These are phyloP conservation scores for Penicillium sp. DNA, from an alignment of 2,329 filamentous ascomycete genomes.

Conservation along the genomic window DNA sequence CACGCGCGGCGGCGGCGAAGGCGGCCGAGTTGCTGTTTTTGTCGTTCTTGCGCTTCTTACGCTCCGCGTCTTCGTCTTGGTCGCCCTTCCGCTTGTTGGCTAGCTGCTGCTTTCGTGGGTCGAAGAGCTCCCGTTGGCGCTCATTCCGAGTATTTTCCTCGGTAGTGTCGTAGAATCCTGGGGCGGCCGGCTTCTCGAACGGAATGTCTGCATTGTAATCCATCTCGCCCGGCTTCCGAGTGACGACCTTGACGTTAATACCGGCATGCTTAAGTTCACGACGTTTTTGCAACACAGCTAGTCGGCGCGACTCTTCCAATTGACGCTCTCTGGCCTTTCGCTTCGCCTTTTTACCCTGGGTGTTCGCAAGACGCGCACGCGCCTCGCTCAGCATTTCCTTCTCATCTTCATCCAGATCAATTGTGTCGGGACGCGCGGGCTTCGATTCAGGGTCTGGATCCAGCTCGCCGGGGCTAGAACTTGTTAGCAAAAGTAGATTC, in stretches of 20 bases:
- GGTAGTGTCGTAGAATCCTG: slow-evolving; percentile 88
- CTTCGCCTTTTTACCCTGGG: slow-evolving; percentile 98
- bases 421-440: slow-evolving; percentile 90
- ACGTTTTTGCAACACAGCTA: slow-evolving; percentile 90
- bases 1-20: slow-evolving; percentile 83
- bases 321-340: slow-evolving; percentile 93
- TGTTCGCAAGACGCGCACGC: slow-evolving; percentile 91
- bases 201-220: slow-evolving; percentile 99
- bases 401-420: slow-evolving; percentile 97
- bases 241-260: slow-evolving; percentile 95
- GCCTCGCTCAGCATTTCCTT: slow-evolving; percentile 99
- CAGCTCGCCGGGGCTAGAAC: slow-evolving; percentile 73
- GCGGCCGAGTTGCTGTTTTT: slow-evolving; percentile 76
- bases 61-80: slow-evolving; percentile 72
- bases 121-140: slow-evolving; percentile 76
- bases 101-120: slow-evolving; percentile 87
- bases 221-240: slow-evolving; percentile 93
- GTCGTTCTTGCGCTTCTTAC: slow-evolving; percentile 84
- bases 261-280: slow-evolving; percentile 95
- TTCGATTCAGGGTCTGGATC: slow-evolving; percentile 98
- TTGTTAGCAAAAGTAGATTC: slow-evolving; percentile 13
- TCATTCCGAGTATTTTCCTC: slow-evolving; percentile 83
- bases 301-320: slow-evolving; percentile 84
- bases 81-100: slow-evolving; percentile 93
- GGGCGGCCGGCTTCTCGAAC: slow-evolving; percentile 85